These are phyloP conservation scores for Pythium dissimile DNA, from an alignment of 352 stramenopile species.

Conservation along the genomic window DNA sequence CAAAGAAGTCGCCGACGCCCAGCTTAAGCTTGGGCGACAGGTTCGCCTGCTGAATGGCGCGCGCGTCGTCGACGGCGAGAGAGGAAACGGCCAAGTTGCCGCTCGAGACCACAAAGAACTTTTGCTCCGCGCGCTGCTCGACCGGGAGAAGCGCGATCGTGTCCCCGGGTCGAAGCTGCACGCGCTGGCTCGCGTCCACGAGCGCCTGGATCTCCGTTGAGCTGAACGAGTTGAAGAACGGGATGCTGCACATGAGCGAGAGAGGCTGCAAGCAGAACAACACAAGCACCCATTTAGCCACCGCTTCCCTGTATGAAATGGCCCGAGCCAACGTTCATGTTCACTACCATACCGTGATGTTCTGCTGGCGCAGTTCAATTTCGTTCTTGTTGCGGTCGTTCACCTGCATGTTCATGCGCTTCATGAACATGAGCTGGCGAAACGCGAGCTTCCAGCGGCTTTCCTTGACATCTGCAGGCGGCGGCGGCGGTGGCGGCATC, in stretches of 20 bases:
- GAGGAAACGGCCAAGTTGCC: slow-evolving; percentile 44
- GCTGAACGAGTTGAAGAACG: slow-evolving; percentile 69
- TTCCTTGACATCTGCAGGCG: slow-evolving; percentile 19
- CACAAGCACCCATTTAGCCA: no score
- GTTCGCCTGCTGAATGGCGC: slow-evolving; percentile 44
- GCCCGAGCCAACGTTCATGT: no score
- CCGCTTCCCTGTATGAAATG: no score
- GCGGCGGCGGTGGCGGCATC: not conserved
- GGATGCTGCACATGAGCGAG: slow-evolving; percentile 73
- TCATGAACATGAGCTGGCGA: slow-evolving; percentile 81
- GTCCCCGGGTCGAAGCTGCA: slow-evolving; percentile 50
- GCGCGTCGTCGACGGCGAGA: slow-evolving; percentile 30
- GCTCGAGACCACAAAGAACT: slow-evolving; percentile 67
- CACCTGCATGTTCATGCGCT: slow-evolving; percentile 78
- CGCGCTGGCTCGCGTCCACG: slow-evolving; percentile 37
- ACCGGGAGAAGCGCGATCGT: slow-evolving; percentile 29
- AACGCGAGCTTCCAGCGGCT: slow-evolving; percentile 79
- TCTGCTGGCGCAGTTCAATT: slow-evolving; percentile 73
- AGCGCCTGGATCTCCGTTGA: slow-evolving; percentile 50
- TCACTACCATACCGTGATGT: slow-evolving; percentile 66
- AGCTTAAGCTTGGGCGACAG: slow-evolving; percentile 55
- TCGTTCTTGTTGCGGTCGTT: slow-evolving; percentile 75
- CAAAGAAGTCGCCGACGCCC: slow-evolving; percentile 71
- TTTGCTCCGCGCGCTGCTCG: slow-evolving; percentile 24
- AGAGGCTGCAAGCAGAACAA: slow-evolving; percentile 30